phyloP scores from a whole-genome alignment of 1,284 basidiomycete species.

The Pseudozyma pruni region DNA sequence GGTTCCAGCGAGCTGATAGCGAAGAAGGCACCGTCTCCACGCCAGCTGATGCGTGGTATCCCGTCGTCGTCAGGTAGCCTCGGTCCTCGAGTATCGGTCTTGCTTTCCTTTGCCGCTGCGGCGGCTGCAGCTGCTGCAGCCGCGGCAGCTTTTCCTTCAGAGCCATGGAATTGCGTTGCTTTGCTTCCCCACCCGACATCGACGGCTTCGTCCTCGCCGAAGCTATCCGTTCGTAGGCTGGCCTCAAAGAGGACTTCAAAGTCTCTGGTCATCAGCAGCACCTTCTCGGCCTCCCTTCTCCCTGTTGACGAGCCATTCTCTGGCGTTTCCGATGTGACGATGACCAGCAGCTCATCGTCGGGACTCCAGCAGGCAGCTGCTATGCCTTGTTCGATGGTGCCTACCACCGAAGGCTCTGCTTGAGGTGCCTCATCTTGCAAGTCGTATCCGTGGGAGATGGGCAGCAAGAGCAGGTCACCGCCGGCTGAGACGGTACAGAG shows the following conservation, averaged over 20 bases:
- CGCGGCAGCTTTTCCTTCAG: slow-evolving; percentile 87
- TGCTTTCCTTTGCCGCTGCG: slow-evolving; percentile 62
- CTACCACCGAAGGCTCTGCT: slow-evolving; percentile 68
- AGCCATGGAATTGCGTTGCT: slow-evolving; percentile 96
- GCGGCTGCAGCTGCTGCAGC: slow-evolving; percentile 71
- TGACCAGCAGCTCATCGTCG: slow-evolving; percentile 83
- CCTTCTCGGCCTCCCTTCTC: slow-evolving; percentile 71
- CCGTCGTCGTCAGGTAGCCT: slow-evolving; percentile 76
- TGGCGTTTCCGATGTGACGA: slow-evolving; percentile 68
- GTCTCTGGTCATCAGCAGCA: slow-evolving; percentile 87
- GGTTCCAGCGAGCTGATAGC: slow-evolving; percentile 79
- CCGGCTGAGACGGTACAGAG: slow-evolving; percentile 59
- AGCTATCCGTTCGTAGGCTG: slow-evolving; percentile 78
- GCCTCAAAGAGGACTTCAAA: slow-evolving; percentile 88
- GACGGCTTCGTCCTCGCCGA: slow-evolving; percentile 90
- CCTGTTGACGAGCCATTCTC: slow-evolving; percentile 22
- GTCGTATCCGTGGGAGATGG: slow-evolving; percentile 19
- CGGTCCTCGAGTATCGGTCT: slow-evolving; percentile 56
- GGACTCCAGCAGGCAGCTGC: slow-evolving; percentile 87
- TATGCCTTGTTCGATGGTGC: slow-evolving; percentile 86
- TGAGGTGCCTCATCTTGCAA: slow-evolving; percentile 13
- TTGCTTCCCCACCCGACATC: slow-evolving; percentile 98
- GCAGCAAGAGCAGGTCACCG: slow-evolving; percentile 60
- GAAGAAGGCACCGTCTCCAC: slow-evolving; percentile 90
- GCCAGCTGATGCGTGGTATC: slow-evolving; percentile 84